phyloP scores from a whole-genome alignment of 768 basidiomycete genomes.

The Mycena pura region DNA sequence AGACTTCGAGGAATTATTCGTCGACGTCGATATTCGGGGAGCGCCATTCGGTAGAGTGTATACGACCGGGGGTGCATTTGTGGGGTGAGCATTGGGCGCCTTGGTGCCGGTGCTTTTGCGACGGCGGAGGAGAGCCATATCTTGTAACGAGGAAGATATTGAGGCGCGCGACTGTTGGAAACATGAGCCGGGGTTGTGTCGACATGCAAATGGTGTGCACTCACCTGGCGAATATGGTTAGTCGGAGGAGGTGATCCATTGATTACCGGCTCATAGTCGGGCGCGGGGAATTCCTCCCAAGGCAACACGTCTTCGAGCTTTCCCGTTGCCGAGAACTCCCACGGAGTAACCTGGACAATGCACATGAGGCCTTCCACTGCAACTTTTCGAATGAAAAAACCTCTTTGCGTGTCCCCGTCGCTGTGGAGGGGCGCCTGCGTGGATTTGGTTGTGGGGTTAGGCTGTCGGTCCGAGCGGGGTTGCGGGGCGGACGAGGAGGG shows the following conservation, averaged over 20 bases:
- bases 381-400: constrained; percentile 20
- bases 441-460: constrained; percentile 18
- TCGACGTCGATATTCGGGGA: constrained; percentile 11
- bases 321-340: constrained; percentile 40
- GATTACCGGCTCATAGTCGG: constrained; percentile 12
- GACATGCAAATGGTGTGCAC: background rate
- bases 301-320: constrained; percentile 41
- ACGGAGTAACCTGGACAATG: constrained; percentile 15
- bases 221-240: constrained; percentile 25
- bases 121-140: constrained; percentile 36
- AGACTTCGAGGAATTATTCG: constrained; percentile 9
- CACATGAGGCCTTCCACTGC: background rate
- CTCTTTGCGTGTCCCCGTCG: constrained; percentile 42
- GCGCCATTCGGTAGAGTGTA: background rate
- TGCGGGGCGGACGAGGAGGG: constrained; percentile 41
- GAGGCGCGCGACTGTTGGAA: constrained; percentile 13
- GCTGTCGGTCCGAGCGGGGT: constrained; percentile 34
- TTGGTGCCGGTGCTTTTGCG: constrained; percentile 44
- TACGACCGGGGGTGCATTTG: constrained; percentile 21
- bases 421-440: constrained; percentile 29
- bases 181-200: constrained; percentile 7
- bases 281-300: constrained; percentile 44
- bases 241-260: constrained; percentile 10
- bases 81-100: constrained; percentile 26
- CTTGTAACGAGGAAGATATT: constrained; percentile 14